Evolutionary conservation across 164 flowering plant genomes (phyloP).

Genomic region (Euptelea pleiosperma): DNA sequence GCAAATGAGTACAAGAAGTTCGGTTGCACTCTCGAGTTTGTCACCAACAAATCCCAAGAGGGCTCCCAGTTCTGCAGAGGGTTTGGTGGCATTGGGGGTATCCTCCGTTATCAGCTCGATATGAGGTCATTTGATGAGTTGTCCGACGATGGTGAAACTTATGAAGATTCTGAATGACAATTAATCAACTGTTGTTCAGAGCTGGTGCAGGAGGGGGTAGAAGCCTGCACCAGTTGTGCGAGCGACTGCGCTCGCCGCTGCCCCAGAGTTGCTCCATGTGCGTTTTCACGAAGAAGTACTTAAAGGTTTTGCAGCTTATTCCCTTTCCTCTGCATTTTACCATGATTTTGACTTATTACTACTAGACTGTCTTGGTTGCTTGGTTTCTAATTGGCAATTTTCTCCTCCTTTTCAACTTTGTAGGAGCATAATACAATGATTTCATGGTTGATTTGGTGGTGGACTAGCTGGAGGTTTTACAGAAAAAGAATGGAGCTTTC

Average conservation of each 20-base stretch:
- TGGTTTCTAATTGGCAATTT: neutral
- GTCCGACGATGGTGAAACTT: slow-evolving; percentile 22
- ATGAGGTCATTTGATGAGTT: slow-evolving; percentile 9
- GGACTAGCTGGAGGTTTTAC: no score
- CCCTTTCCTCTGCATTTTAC: neutral
- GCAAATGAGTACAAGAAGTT: slow-evolving; percentile 33
- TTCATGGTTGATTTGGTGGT: no score
- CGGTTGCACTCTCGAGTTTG: slow-evolving; percentile 20
- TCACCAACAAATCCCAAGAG: slow-evolving; percentile 12
- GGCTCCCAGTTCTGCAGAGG: slow-evolving; percentile 15
- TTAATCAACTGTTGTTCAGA: slow-evolving; percentile 23
- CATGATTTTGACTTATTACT: no score
- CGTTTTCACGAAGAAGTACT: neutral
- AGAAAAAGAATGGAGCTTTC: no score
- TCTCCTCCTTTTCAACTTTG: neutral
- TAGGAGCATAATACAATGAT: slow-evolving; percentile 3
- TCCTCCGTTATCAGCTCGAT: slow-evolving; percentile 31
- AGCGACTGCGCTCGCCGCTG: neutral
- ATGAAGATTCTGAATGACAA: slow-evolving; percentile 44
- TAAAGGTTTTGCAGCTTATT: neutral
- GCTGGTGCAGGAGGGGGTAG: slow-evolving; percentile 22
- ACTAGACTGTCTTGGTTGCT: neutral
- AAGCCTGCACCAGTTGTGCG: slow-evolving; percentile 19
- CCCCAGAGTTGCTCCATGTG: neutral
- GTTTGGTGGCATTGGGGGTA: slow-evolving; percentile 39